Base-by-base conservation (phyloP, 2,329 filamentous ascomycete species). In the Fusarium stilboides region DNA sequence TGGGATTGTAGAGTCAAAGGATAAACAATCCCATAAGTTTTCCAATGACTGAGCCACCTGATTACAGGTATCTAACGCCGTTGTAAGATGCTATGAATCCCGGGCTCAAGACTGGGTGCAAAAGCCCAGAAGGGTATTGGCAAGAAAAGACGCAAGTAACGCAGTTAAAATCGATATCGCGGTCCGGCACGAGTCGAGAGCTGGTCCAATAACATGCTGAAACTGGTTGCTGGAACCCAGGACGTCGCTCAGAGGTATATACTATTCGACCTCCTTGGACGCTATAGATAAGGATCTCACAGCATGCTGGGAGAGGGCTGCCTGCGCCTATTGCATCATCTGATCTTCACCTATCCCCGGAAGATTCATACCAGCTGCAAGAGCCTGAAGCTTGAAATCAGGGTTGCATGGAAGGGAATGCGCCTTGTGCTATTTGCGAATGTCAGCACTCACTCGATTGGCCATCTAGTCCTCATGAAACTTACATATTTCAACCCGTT, bases 401-500 rank as follows among this genome's bases (percentile, higher is more conserved):
- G 94, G 94, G 76, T 97, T 97, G 83, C 94, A 98, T 54, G 92
- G 92, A 24, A 94, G 91, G 14, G 94, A 96, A 79, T 98, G 92
- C 68, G 91, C 89, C 80, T 93, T 93, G 82, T 91, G 88, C 88
- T 90, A 64, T 71, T 65, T 33, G 24, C 14, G 8, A 28, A 19
- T 63, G 75, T 86, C 72, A 84, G 80, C 62, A 57, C 19, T 5
- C 5, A 3, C 33, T 24, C 20, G 60, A 31, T 7, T 37, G 24
- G 8, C n/a, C 20, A 28, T 31, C 17, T n/a, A 31, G 42, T 19
- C 12, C 12, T 12, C 10, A 13, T 8, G 17, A 8, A 39, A 82
- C 88, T 81, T 81, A 91, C 89, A 78, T 99, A 99, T 89, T 99
- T 99, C 67, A 99, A 88, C 8, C 96, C 96, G 80, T 99, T 99